Evolutionary conservation across 331 rosid genomes (phyloP).

Genomic region (Quercus lobata): DNA sequence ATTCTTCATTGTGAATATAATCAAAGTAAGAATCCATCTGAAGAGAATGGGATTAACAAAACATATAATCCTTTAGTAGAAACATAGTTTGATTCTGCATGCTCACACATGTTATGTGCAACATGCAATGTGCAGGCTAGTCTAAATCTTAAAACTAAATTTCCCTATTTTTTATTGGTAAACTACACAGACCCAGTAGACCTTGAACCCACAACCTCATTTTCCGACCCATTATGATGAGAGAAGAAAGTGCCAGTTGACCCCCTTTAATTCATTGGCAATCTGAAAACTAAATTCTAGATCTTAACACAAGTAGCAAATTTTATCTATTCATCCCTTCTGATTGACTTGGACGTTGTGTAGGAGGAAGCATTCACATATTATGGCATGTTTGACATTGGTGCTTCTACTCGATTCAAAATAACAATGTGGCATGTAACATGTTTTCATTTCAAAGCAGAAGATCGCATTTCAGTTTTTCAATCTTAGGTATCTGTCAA

Average conservation of each 20-base stretch:
- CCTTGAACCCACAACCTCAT: no score
- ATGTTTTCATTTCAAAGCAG: no score
- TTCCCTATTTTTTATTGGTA: no score
- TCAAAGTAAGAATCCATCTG: constrained; percentile 6
- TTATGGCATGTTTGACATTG: not conserved
- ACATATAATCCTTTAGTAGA: not conserved
- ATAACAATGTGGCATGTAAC: not conserved
- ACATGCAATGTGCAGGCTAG: not conserved
- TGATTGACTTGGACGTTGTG: no score
- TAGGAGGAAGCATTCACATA: no score
- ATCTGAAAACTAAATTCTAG: not conserved
- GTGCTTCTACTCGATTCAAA: not conserved
- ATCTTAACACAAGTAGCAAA: not conserved
- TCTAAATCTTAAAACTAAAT: not conserved
- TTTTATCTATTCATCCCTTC: no score
- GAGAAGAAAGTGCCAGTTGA: no score
- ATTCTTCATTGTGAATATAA: not conserved
- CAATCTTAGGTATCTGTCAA: no score
- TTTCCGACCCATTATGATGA: no score
- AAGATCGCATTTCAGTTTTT: no score
- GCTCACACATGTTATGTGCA: not conserved
- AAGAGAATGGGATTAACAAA: not conserved
- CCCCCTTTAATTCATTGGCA: no score
- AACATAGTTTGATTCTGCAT: not conserved
- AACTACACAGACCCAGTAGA: no score